Evolutionary conservation across 2,329 filamentous ascomycete species (phyloP).

Genomic region (Xylariaceae sp.): DNA sequence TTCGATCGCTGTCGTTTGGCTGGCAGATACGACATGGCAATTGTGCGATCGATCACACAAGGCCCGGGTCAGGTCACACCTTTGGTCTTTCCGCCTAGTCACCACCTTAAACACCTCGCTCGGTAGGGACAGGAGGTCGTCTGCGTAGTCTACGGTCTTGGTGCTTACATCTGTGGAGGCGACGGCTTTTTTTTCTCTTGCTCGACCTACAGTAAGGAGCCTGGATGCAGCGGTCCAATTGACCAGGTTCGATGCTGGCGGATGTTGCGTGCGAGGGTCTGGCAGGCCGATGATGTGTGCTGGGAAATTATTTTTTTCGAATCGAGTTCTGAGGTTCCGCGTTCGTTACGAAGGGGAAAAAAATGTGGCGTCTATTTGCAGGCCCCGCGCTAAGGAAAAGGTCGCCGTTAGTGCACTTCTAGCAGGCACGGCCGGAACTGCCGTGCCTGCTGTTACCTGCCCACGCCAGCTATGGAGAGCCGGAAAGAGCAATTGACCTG

Average conservation of each 20-base stretch:
- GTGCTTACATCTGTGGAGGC: slow-evolving; percentile 11
- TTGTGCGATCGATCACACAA: slow-evolving; percentile 22
- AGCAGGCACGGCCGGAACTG: not conserved
- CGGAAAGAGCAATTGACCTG: slow-evolving; percentile 13
- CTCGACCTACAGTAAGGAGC: not conserved
- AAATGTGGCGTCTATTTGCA: slow-evolving; percentile 22
- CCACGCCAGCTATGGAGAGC: not conserved
- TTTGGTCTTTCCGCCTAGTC: not conserved
- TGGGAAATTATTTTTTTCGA: slow-evolving; percentile 17
- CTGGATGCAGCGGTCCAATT: slow-evolving; percentile 11
- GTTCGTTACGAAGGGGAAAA: slow-evolving; percentile 18
- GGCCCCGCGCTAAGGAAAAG: slow-evolving; percentile 22
- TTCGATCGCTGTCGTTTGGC: slow-evolving; percentile 35
- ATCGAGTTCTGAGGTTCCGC: slow-evolving; percentile 15
- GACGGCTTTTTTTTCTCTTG: not conserved
- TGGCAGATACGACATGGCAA: slow-evolving; percentile 34
- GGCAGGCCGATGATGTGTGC: slow-evolving; percentile 8
- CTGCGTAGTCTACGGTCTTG: slow-evolving; percentile 1
- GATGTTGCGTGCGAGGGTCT: slow-evolving; percentile 1
- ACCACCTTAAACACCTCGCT: not conserved
- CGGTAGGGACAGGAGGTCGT: not conserved
- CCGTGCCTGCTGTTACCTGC: slow-evolving; percentile 12
- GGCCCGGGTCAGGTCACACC: slow-evolving; percentile 10
- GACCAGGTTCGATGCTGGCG: slow-evolving; percentile 2
- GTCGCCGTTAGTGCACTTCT: slow-evolving; percentile 9